phyloP scores from a whole-genome alignment of 805 yeast genomes.

The Pichia ethanolica region DNA sequence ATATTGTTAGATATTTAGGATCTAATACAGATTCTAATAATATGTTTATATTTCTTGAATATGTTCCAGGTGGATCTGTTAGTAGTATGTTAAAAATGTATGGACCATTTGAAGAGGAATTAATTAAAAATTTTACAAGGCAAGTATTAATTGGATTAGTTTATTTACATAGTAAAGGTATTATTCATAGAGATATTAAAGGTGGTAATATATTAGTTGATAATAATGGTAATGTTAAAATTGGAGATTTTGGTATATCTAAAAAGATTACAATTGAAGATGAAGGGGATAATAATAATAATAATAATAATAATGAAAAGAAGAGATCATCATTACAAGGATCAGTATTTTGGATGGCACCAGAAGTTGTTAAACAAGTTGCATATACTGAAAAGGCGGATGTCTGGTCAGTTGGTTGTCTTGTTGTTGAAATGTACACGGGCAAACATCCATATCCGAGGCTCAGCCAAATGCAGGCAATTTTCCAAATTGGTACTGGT shows the following conservation, averaged over 20 bases:
- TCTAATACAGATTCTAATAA: slow-evolving; percentile 66
- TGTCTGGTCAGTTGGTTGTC: slow-evolving; percentile 95
- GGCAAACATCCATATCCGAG: slow-evolving; percentile 96
- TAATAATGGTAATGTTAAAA: slow-evolving; percentile 53
- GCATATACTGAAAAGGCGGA: slow-evolving; percentile 90
- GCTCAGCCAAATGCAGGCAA: slow-evolving; percentile 93
- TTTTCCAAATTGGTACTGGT: slow-evolving; percentile 86
- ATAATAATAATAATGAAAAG: slow-evolving; percentile 10
- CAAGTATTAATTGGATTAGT: slow-evolving; percentile 51
- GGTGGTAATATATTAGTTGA: slow-evolving; percentile 59
- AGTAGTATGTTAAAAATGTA: slow-evolving; percentile 49
- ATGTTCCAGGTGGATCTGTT: slow-evolving; percentile 43
- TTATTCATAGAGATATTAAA: slow-evolving; percentile 57
- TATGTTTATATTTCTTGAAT: slow-evolving; percentile 65
- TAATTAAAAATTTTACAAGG: slow-evolving; percentile 44
- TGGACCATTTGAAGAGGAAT: slow-evolving; percentile 57
- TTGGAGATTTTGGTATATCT: slow-evolving; percentile 62
- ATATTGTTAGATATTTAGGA: slow-evolving; percentile 88
- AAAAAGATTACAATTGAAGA: slow-evolving; percentile 20
- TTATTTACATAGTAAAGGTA: slow-evolving; percentile 49
- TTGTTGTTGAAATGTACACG: slow-evolving; percentile 90
- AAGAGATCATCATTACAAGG: slow-evolving; percentile 87
- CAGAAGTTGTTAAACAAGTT: slow-evolving; percentile 92
- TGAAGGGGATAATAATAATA: slow-evolving; percentile 25
- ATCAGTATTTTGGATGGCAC: slow-evolving; percentile 98